phyloP scores from a whole-genome alignment of 768 basidiomycete genomes.

The Panaeolus cyanescens region DNA sequence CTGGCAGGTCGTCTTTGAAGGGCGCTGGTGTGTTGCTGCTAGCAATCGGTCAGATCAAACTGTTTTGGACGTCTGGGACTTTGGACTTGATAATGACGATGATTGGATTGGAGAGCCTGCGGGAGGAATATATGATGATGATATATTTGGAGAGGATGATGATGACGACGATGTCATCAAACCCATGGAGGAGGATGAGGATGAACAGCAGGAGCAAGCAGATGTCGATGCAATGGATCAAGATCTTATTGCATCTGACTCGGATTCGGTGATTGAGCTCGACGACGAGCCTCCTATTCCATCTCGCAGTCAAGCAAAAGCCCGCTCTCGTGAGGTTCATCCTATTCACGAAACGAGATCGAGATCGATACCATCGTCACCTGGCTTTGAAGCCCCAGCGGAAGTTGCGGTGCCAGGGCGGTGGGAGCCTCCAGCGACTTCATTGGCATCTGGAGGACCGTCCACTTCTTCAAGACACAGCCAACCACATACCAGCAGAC shows the following conservation, averaged over 20 bases:
- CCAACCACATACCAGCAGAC: slow-evolving; percentile 10
- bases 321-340: neutral
- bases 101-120: slow-evolving; percentile 83
- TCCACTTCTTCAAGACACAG: slow-evolving; percentile 9
- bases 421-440: slow-evolving; percentile 28
- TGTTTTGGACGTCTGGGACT: slow-evolving; percentile 90
- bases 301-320: neutral
- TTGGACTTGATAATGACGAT: slow-evolving; percentile 73
- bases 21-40: slow-evolving; percentile 92
- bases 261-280: slow-evolving; percentile 33
- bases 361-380: slow-evolving; percentile 6
- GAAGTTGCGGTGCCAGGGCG: slow-evolving; percentile 32
- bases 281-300: slow-evolving; percentile 10
- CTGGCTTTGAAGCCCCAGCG: slow-evolving; percentile 18
- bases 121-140: slow-evolving; percentile 74
- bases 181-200: slow-evolving; percentile 25
- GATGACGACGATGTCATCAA: slow-evolving; percentile 38
- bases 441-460: slow-evolving; percentile 8
- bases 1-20: slow-evolving; percentile 97
- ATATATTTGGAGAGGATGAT: slow-evolving; percentile 56
- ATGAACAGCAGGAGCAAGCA: slow-evolving; percentile 53
- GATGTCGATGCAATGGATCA: slow-evolving; percentile 79
- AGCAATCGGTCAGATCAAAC: slow-evolving; percentile 80
- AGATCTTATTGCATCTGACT: slow-evolving; percentile 50
- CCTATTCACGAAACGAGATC: neutral